phyloP scores from a whole-genome alignment of 139 green algal species.

The Raphidocelis subcapitata region DNA sequence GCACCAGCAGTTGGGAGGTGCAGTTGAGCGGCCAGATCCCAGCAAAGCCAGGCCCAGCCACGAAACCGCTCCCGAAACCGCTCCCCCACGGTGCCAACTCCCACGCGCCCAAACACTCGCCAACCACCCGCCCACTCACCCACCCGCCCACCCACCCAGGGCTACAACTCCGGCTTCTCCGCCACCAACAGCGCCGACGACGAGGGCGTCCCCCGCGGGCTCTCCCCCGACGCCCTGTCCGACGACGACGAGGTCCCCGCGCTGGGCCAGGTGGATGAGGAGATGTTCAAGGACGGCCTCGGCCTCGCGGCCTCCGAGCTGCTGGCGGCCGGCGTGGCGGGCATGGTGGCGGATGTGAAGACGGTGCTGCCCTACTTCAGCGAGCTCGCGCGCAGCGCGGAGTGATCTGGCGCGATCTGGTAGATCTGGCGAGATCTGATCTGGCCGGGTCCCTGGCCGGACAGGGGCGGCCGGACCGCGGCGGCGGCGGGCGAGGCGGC shows the following conservation, averaged over 20 bases:
- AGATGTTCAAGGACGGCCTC: constrained; percentile 35
- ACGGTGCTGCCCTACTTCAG: constrained; percentile 52
- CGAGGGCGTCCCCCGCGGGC: constrained; percentile 19
- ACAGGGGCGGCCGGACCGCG: too few relatives aligned
- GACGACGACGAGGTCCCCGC: neutral
- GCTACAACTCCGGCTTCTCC: constrained; percentile 71
- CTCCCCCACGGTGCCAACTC: neutral
- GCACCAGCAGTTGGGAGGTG: too few relatives aligned
- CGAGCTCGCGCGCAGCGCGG: constrained; percentile 37
- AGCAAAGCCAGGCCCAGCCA: too few relatives aligned
- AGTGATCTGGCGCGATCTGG: too few relatives aligned
- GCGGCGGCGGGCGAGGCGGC: too few relatives aligned
- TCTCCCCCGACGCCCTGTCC: constrained; percentile 6
- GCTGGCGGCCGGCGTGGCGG: constrained; percentile 47
- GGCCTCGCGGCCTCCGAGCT: constrained; percentile 43
- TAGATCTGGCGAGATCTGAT: too few relatives aligned
- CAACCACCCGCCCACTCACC: too few relatives aligned
- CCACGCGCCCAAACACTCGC: neutral
- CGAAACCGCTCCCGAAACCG: too few relatives aligned
- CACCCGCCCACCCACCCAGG: constrained; percentile 15
- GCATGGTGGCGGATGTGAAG: constrained; percentile 46
- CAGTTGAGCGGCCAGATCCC: too few relatives aligned
- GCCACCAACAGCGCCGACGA: constrained; percentile 6
- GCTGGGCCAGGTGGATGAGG: neutral
- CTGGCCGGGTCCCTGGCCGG: too few relatives aligned